Evolutionary conservation across 495 filamentous ascomycete genomes (phyloP), one percentile per base, ranked within the genome.

Genomic region (Penicillium longicatenatum): DNA sequence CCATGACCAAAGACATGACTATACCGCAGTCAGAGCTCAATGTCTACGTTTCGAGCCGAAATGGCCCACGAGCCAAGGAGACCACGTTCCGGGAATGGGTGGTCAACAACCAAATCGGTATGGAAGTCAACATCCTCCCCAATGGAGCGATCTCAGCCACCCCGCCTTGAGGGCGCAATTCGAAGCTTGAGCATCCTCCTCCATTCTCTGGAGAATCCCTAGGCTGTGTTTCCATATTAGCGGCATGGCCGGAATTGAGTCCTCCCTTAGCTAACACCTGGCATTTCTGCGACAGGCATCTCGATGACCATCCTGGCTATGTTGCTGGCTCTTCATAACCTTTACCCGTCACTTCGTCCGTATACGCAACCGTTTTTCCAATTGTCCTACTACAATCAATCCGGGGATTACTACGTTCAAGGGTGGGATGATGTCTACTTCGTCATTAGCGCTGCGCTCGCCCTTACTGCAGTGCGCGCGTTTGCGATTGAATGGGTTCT

Each of bases 381-480:
- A 55, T 79, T 97, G 50, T 92, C 90, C 19, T 94, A 97, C 74
- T 86, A 89, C 72, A 86, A 93, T 61, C 75, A 83, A 6, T 60
- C 75, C 8, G 79, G 85, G 2, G 86, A 82, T 17, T 71, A 81
- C 31, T 97, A 96, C 70, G 80, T 82, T 5, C 81, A 86, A 58
- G 94, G 93, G 50, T 79, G 80, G 70, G 84, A 93, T 65, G 93
- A 98, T 77, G 72, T 89, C 50, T 87, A 86, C 68, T 84, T 95
- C 61, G 87, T 97, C 54, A 69, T 79, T 10, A 91, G 88, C 67
- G 93, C 88, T 79, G 84, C 93, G 60, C 76, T 96, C 58, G 79
- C 90, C 31, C 91, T 97, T 64, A 97, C 91, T 11, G 92, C 87
- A 29, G 79, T 96, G 39, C 89, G 93, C 51, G 91, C 89, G n/a